Evolutionary conservation across 2,329 filamentous ascomycete species (phyloP).

Genomic region (Fusarium brevicatenulatum): DNA sequence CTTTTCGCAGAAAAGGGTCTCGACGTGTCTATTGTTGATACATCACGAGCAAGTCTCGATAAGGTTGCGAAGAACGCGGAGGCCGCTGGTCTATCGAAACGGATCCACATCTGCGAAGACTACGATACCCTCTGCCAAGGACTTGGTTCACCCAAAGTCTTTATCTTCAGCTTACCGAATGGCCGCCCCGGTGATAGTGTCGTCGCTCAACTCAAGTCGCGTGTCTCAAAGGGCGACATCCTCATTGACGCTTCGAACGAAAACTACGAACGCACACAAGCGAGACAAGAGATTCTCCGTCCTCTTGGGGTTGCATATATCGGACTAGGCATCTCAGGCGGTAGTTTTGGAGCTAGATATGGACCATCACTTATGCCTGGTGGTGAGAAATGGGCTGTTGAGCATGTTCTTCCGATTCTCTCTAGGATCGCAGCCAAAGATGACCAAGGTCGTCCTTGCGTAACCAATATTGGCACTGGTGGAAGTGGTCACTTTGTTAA

Average conservation of each 20-base stretch:
- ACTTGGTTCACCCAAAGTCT: conserved; percentile 23
- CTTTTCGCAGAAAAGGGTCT: conserved; percentile 18
- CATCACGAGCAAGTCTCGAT: not conserved
- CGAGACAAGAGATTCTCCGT: conserved; percentile 67
- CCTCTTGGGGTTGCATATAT: conserved; percentile 71
- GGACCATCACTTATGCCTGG: conserved; percentile 76
- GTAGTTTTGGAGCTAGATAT: conserved; percentile 72
- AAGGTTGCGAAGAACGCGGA: conserved; percentile 12
- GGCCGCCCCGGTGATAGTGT: conserved; percentile 19
- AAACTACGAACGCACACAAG: conserved; percentile 71
- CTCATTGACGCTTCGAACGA: conserved; percentile 77
- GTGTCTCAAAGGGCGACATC: conserved; percentile 69
- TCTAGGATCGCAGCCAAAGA: conserved; percentile 71
- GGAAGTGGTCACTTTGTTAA: conserved; percentile 78
- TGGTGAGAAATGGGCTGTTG: conserved; percentile 66
- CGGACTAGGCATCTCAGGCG: conserved; percentile 74
- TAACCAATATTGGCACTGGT: conserved; percentile 67
- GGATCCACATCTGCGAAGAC: conserved; percentile 11
- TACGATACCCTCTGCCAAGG: conserved; percentile 25
- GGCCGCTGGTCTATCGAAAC: conserved; percentile 4
- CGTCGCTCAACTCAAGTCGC: conserved; percentile 41
- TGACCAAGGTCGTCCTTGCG: conserved; percentile 64
- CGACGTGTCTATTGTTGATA: conserved; percentile 10
- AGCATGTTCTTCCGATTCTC: conserved; percentile 69
- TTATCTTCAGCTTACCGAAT: conserved; percentile 34